Percentiles rank a stretch among this genome's conserved stretches.
Evolutionary conservation across 2,329 filamentous ascomycete species (phyloP).

Genomic region (Metarhizium guizhouense): DNA sequence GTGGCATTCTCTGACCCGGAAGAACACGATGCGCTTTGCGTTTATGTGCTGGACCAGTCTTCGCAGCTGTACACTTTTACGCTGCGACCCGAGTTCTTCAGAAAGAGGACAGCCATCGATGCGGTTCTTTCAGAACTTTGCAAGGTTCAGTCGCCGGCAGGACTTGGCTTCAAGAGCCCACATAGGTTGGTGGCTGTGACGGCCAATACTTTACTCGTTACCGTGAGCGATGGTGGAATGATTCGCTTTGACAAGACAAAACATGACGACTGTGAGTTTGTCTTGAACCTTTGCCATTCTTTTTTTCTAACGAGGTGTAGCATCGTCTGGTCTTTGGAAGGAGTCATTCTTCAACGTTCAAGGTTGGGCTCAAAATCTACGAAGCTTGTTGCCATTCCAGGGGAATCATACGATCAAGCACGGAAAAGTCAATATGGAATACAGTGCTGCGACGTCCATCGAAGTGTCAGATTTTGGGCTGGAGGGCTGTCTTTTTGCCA

Average conservation of each 20-base stretch:
- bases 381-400: slow-evolving; percentile 58
- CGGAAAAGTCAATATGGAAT: slow-evolving; percentile 56
- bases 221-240: slow-evolving; percentile 71
- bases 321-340: slow-evolving; percentile 42
- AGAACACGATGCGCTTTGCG: slow-evolving; percentile 67
- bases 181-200: slow-evolving; percentile 72
- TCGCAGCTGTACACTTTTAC: slow-evolving; percentile 76
- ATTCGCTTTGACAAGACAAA: slow-evolving; percentile 58
- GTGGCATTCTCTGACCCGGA: slow-evolving; percentile 74
- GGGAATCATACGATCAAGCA: slow-evolving; percentile 55
- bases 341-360: slow-evolving; percentile 67
- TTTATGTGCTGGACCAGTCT: slow-evolving; percentile 72
- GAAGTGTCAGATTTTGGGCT: slow-evolving; percentile 43
- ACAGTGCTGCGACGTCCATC: slow-evolving; percentile 57
- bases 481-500: slow-evolving; percentile 44
- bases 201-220: slow-evolving; percentile 66
- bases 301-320: slow-evolving; percentile 8
- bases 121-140: slow-evolving; percentile 67
- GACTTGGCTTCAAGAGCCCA: slow-evolving; percentile 67
- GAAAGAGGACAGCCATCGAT: slow-evolving; percentile 59
- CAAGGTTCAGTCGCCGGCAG: slow-evolving; percentile 64
- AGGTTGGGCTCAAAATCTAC: slow-evolving; percentile 59
- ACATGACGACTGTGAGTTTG: slow-evolving; percentile 34
- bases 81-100: slow-evolving; percentile 76
- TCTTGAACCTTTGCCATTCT: not conserved